Percentiles rank a stretch among this genome's conserved stretches.
These are phyloP conservation scores for Ceratocystis huliohia DNA, from an alignment of 2,329 filamentous ascomycete genomes.

Conservation along the genomic window DNA sequence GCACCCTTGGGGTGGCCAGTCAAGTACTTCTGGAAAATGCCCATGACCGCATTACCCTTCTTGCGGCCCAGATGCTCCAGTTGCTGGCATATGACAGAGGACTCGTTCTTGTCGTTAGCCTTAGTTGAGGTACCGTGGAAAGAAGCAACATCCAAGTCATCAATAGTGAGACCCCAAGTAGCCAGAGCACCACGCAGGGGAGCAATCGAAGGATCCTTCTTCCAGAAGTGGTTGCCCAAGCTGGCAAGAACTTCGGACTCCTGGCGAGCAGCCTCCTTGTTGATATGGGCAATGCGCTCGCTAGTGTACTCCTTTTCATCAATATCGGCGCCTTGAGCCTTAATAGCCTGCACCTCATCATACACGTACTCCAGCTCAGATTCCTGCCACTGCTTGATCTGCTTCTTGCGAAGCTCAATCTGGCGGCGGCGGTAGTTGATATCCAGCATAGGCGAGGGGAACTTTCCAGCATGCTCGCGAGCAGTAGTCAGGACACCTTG, in stretches of 20 bases:
- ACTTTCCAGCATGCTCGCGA: slow-evolving; percentile 79
- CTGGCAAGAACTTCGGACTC: slow-evolving; percentile 87
- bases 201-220: slow-evolving; percentile 82
- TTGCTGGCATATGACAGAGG: slow-evolving; percentile 92
- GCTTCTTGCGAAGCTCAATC: slow-evolving; percentile 82
- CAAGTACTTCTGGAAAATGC: slow-evolving; percentile 98
- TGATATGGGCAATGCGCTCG: slow-evolving; percentile 74
- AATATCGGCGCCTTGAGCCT: slow-evolving; percentile 60
- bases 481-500: slow-evolving; percentile 95
- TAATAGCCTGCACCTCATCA: slow-evolving; percentile 85
- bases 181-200: slow-evolving; percentile 91
- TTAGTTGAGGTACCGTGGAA: slow-evolving; percentile 99
- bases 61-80: slow-evolving; percentile 84
- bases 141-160: slow-evolving; percentile 86
- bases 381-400: slow-evolving; percentile 95
- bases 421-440: slow-evolving; percentile 96
- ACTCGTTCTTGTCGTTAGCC: slow-evolving; percentile 99
- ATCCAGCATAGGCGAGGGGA: slow-evolving; percentile 88
- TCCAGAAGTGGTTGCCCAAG: slow-evolving; percentile 98
- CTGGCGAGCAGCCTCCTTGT: slow-evolving; percentile 72
- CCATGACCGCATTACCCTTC: slow-evolving; percentile 91
- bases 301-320: slow-evolving; percentile 74
- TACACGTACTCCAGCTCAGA: slow-evolving; percentile 85
- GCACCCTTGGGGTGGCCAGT: slow-evolving; percentile 99
- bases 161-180: slow-evolving; percentile 95